Base-by-base conservation (phyloP, 768 basidiomycete species). In the Boletus rubropictus region DNA sequence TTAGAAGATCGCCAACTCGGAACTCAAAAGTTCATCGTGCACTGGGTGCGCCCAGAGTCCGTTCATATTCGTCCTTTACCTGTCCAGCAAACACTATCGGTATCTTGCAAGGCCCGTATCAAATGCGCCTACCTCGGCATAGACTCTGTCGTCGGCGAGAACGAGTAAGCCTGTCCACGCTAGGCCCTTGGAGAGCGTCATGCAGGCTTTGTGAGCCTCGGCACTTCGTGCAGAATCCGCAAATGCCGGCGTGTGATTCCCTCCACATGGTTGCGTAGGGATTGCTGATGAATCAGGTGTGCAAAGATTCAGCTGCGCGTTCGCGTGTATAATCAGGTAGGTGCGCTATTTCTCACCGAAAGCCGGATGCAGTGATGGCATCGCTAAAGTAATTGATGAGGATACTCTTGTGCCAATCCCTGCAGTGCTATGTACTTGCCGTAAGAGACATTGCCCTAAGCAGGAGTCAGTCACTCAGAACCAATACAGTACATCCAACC, bases 211-310 rank as follows among this genome's bases (percentile, higher is more conserved):
- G 57, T 89, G 87, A 12, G 87, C 87, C 50, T 79, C 77, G 33
- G 67, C 57, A 35, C 75, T 80, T 24, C 71, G 69, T 22, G 85
- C 81, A 21, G 87, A 73, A 43, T 68, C 64, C 18, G 82, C 69
- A 61, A 89, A 89, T 4, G 71, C 77, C 9, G 79, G 71, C 1
- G 87, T 87, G 56, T 89, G 87, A 57, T 89, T 89, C n/a, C 81
- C 82, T 34, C 85, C 86, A 42, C 76, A 69, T 7, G 78, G 77
- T 51, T 71, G 69, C 6, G 84, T 84, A n/a, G 86, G 86, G 44
- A 89, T 87, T 24, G 80, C 84, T 85, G 40, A 40, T 25, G 27
- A n/a, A n/a, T 21, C 38, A 45, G 49, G 55, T 42, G 37, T 18
- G 55, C 62, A 51, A 59, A 53, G 7, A 64, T 62, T 64, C 18